phyloP scores from a whole-genome alignment of 2,329 filamentous ascomycete genomes.

The Cercospora sp. region DNA sequence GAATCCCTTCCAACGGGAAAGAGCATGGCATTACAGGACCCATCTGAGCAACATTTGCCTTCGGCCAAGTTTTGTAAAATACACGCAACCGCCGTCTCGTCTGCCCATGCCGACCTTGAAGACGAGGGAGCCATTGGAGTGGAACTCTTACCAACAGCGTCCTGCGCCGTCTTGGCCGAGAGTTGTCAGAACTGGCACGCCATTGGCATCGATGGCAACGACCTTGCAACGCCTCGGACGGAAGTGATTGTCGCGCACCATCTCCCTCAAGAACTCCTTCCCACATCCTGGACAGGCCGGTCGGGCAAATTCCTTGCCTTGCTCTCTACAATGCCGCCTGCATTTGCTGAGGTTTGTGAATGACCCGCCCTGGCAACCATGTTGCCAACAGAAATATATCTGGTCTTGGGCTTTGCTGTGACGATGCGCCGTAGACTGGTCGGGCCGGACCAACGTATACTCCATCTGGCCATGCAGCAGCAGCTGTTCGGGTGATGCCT shows the following conservation, averaged over 20 bases:
- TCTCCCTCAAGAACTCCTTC: not conserved
- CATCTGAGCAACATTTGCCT: not conserved
- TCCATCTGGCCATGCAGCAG: not conserved
- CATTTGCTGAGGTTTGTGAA: conserved; percentile 4
- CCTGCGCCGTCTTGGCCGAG: not conserved
- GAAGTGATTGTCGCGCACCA: not conserved
- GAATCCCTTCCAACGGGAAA: too few relatives aligned
- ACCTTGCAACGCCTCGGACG: not conserved
- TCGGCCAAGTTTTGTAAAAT: not conserved
- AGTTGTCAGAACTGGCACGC: not conserved
- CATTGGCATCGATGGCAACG: not conserved
- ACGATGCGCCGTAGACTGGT: not conserved
- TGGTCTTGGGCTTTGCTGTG: not conserved
- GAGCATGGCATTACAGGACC: not conserved
- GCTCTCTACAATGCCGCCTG: not conserved
- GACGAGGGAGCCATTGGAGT: too few relatives aligned
- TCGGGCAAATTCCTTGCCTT: not conserved
- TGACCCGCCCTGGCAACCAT: not conserved
- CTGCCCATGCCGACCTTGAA: too few relatives aligned
- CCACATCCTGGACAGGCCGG: not conserved
- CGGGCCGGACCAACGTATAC: not conserved
- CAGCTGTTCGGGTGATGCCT: not conserved
- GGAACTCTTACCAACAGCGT: too few relatives aligned
- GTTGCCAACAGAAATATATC: not conserved
- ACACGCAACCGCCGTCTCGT: too few relatives aligned